Base-by-base conservation (phyloP, 116 monocot genomes). In the Trichopus zeylanicus region DNA sequence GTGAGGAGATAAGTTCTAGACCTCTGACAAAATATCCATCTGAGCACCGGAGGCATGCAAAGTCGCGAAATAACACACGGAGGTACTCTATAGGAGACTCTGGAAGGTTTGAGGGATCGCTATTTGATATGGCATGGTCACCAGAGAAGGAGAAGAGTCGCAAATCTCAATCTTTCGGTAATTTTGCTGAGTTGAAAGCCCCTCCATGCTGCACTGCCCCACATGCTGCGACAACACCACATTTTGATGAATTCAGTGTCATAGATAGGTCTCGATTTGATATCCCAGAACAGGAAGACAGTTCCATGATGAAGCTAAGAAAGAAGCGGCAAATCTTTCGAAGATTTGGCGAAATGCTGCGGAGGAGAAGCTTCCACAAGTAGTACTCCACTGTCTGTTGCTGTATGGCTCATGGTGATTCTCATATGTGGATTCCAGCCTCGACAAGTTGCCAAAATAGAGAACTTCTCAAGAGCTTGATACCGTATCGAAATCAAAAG, bases 311-410 rank as follows among this genome's bases (percentile, higher is more conserved):
- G 18, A 59, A 33, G 38, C 24, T 34, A 23, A 59, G 34, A 25
- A 59, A 59, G 59, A 59, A 39, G 16, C 35, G 59, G 39, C 59
- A 32, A 13, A 38, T 32, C 26, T 26, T 59, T 13, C 32, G 59
- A 26, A 59, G 22, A 23, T 22, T 59, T 39, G 59, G 39, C 0
- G 39, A 26, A 3, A 38, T 59, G 19, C 6, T 49, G 24, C 24
- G 32, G 26, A 59, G 59, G 16, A 42, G 38, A 59, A 59, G 59
- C 59, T 59, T 59, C 18, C 57, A 57, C 57, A 57, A 57, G 57
- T 32, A 30, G 29, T 32, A 31, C 6, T 57, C 2, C n/a, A n/a
- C n/a, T 1, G 8, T 28, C 3, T 3, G n/a, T 13, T 42, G 3
- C n/a, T 15, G 15, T 6, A n/a, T n/a, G n/a, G n/a, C n/a, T n/a